Percentiles rank a stretch among this genome's conserved stretches.
These are phyloP conservation scores for Silene uniflora DNA, from an alignment of 148 eudicot genomes.

Conservation along the genomic window DNA sequence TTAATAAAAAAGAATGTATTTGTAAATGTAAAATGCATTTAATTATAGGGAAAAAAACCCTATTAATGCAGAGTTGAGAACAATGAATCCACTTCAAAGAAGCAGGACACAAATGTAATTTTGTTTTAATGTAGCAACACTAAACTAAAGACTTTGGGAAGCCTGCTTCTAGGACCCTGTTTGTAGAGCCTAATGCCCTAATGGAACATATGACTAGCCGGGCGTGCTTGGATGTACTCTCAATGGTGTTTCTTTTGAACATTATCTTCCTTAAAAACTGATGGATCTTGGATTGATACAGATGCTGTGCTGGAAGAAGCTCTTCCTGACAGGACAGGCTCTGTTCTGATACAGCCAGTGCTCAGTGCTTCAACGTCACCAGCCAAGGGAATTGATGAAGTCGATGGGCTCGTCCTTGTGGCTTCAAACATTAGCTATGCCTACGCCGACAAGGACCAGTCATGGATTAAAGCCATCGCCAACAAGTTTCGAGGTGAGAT, in stretches of 20 bases:
- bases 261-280: background rate
- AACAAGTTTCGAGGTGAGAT: slow-evolving; percentile 56
- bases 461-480: slow-evolving; percentile 79
- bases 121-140: too few species aligned
- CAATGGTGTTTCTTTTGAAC: background rate
- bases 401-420: slow-evolving; percentile 57
- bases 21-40: too few species aligned
- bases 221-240: too few species aligned
- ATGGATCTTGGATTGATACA: slow-evolving; percentile 21
- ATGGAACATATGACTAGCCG: too few species aligned
- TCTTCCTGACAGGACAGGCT: slow-evolving; percentile 64
- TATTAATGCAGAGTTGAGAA: too few species aligned
- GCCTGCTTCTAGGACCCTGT: too few species aligned
- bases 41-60: too few species aligned
- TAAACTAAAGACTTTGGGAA: too few species aligned
- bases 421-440: slow-evolving; percentile 75
- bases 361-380: slow-evolving; percentile 19
- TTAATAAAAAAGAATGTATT: too few species aligned
- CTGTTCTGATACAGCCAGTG: slow-evolving; percentile 64
- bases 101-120: too few species aligned
- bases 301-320: slow-evolving; percentile 63
- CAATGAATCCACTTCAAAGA: too few species aligned
- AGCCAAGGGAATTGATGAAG: slow-evolving; percentile 26
- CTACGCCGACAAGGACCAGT: slow-evolving; percentile 61
- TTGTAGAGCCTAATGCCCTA: too few species aligned